These are phyloP conservation scores for Neofusicoccum sp. DNA, from an alignment of 2,329 filamentous ascomycete genomes.

Conservation along the genomic window DNA sequence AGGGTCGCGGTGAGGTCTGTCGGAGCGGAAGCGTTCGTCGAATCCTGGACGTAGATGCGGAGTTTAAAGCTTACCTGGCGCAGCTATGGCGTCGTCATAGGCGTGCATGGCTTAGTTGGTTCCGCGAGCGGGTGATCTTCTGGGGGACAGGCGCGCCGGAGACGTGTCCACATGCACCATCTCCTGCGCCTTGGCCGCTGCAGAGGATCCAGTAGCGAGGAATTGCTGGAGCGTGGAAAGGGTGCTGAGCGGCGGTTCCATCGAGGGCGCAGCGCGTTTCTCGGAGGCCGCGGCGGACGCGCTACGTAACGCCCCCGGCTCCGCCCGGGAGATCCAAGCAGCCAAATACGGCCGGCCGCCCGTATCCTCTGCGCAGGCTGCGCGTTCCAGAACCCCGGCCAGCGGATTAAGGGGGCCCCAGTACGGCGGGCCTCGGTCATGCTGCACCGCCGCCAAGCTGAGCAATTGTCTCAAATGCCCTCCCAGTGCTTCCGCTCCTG, in stretches of 20 bases:
- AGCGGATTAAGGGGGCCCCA: neutral
- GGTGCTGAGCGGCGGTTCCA: neutral
- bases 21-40: neutral
- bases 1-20: neutral
- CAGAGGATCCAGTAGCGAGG: neutral
- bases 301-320: conserved; percentile 4
- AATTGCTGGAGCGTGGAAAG: neutral
- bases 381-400: neutral
- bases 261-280: neutral
- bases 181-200: neutral
- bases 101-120: conserved; percentile 5
- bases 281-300: neutral
- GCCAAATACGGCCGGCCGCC: neutral
- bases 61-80: neutral
- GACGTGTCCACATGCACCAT: too few species aligned
- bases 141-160: neutral
- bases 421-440: neutral
- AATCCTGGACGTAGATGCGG: neutral
- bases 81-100: conserved; percentile 1
- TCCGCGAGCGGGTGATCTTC: too few species aligned
- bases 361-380: neutral
- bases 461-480: neutral
- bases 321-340: neutral
- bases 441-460: neutral
- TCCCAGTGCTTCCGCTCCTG: neutral